Conservation (phyloP, 768 basidiomycete genomes). For the Mycena rebaudengoi region DNA sequence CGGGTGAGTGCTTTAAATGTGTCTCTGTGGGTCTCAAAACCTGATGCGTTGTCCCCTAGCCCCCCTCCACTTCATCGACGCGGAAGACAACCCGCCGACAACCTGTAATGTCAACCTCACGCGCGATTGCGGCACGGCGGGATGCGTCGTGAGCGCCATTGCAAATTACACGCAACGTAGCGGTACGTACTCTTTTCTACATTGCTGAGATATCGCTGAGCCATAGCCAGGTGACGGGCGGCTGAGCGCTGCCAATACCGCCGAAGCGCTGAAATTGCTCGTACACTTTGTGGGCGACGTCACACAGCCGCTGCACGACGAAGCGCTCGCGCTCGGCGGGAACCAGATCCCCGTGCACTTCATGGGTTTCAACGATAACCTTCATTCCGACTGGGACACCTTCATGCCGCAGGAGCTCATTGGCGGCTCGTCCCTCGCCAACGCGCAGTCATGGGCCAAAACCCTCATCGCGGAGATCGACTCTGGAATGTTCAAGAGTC, state of each 20-base stretch:
- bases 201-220: not conserved
- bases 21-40: too few relatives aligned
- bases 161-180: constrained; percentile 45
- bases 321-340: constrained; percentile 36
- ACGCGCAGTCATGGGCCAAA: constrained; percentile 29
- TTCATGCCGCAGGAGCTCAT: constrained; percentile 26
- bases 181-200: not conserved
- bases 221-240: constrained; percentile 27
- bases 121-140: constrained; percentile 42
- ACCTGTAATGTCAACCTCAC: constrained; percentile 44
- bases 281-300: constrained; percentile 41
- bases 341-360: constrained; percentile 32
- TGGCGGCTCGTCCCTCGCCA: constrained; percentile 26
- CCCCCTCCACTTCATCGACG: constrained; percentile 47
- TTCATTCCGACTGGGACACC: constrained; percentile 37
- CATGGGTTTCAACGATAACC: constrained; percentile 32
- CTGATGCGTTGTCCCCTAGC: constrained; percentile 31
- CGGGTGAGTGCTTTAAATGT: not conserved
- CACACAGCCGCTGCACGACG: constrained; percentile 39
- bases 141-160: constrained; percentile 40
- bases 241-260: constrained; percentile 36
- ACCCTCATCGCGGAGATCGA: constrained; percentile 36
- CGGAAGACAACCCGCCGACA: constrained; percentile 36
- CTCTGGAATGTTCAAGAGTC: constrained; percentile 11
- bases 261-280: constrained; percentile 46